These are phyloP conservation scores for Rhinocladiella similis DNA, from an alignment of 2,329 filamentous ascomycete genomes.

Conservation along the genomic window DNA sequence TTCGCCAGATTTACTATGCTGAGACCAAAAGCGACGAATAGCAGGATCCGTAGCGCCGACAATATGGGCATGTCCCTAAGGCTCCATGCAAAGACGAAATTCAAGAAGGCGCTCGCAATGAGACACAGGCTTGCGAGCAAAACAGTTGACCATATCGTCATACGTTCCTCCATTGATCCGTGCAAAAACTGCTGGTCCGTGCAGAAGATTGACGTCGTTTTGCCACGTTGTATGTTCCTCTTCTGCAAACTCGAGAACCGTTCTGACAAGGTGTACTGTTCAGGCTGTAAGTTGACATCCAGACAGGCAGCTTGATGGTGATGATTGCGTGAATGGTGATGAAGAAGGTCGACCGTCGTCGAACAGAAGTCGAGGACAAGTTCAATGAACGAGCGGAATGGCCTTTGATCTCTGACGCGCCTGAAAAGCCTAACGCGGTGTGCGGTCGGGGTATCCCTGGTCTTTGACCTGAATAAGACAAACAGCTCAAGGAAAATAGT, in stretches of 20 bases:
- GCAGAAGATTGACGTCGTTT: neutral
- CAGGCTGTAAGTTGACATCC: constrained; percentile 7
- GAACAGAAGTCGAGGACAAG: neutral
- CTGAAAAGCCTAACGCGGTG: constrained; percentile 7
- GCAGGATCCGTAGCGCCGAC: constrained; percentile 18
- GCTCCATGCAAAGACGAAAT: constrained; percentile 23
- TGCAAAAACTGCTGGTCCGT: constrained; percentile 10
- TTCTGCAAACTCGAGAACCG: neutral
- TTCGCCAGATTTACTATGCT: constrained; percentile 17
- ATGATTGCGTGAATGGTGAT: neutral
- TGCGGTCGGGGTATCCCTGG: constrained; percentile 16
- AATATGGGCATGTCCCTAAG: constrained; percentile 9
- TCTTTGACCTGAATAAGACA: constrained; percentile 2
- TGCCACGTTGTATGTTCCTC: neutral
- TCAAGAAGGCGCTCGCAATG: constrained; percentile 23
- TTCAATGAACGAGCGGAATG: constrained; percentile 7
- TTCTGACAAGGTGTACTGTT: neutral
- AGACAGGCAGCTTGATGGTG: constrained; percentile 7
- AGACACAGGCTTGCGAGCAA: constrained; percentile 18
- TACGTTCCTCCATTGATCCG: constrained; percentile 19
- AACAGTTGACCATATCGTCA: constrained; percentile 25
- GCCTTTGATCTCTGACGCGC: constrained; percentile 14
- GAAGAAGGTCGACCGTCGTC: constrained; percentile 2
- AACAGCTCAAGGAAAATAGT: constrained; percentile 4
- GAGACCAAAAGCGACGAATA: constrained; percentile 25